A percentile compares a stretch with the other conserved stretches of the same genome.
These are phyloP conservation scores for Colletotrichum sp. DNA, from an alignment of 2,329 filamentous ascomycete species.

Conservation along the genomic window DNA sequence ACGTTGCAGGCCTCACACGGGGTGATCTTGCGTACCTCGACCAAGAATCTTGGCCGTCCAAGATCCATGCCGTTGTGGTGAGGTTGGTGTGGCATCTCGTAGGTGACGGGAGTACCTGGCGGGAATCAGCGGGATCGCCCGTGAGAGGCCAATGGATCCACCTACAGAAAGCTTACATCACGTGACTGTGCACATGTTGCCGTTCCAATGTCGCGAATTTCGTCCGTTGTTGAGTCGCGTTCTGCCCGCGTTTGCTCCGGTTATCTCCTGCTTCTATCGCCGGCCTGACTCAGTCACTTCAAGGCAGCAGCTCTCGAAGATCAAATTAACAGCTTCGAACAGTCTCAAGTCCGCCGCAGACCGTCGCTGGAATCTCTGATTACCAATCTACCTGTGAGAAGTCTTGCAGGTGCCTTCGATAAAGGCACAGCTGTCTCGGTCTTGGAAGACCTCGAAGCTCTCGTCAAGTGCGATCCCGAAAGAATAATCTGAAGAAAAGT, in stretches of 20 bases:
- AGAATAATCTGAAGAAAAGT: not conserved
- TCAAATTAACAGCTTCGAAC: not conserved
- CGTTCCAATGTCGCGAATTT: not conserved
- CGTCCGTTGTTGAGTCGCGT: not conserved
- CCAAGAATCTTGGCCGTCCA: not conserved
- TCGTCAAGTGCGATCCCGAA: not conserved
- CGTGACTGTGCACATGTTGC: not conserved
- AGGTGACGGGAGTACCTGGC: not conserved
- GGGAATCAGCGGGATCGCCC: conserved; percentile 10
- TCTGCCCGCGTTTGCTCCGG: not conserved
- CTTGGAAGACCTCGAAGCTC: not conserved
- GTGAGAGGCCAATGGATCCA: not conserved
- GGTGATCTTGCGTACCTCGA: not conserved
- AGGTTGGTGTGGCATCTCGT: not conserved
- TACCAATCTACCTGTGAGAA: not conserved
- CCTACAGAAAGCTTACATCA: not conserved
- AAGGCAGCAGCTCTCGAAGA: conserved; percentile 1
- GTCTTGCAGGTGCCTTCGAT: not conserved
- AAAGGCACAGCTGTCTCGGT: not conserved
- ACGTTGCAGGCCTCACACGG: not conserved
- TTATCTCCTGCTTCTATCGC: not conserved
- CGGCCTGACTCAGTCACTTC: not conserved
- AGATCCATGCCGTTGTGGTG: not conserved
- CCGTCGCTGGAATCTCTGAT: not conserved
- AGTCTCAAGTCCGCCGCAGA: not conserved